Base-by-base conservation (phyloP, 306 rosid genomes). In the Cicer arietinum region DNA sequence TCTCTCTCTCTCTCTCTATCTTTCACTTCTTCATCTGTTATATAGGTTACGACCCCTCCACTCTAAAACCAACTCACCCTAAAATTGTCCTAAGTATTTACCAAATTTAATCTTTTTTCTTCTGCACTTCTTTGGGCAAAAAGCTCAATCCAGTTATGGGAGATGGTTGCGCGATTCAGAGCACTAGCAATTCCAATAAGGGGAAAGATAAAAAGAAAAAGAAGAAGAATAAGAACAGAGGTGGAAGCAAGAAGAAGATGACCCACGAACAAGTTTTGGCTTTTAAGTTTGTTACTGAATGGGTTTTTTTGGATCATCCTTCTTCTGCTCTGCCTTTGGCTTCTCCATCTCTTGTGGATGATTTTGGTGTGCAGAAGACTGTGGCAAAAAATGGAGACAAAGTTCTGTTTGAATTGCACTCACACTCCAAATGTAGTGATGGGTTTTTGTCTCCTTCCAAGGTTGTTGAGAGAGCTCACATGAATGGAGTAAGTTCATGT, bases 391-490 rank as follows among this genome's bases (percentile, higher is more conserved):
- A 89, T n/a, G 86, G 85, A 70, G 92, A 86, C 40, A 91, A 81
- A 67, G 62, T 94, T 6, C 83, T 88, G 20, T 91, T 91, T 74
- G 98, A 94, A 63, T 85, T 94, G 88, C 98, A 94, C 79, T 88
- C 97, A 0, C 98, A 94, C 81, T 87, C 97, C 40, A 94, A 94
- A 79, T 94, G 35, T 84, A 94, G 98, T 83, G 98, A 94, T 85
- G 98, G 98, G 18, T 94, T 88, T 84, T 85, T 94, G 69, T 86
- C 98, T 37, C 98, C 98, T 85, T 77, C 96, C 5, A 94, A 90
- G 86, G 74, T 94, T 30, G 85, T 94, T 51, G 96, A 94, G 79
- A 89, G 86, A 80, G 98, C 98, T 82, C 94, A 90, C 51, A 85
- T 81, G 9, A 88, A 87, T 18, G 96, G 97, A 85, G 98, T 94